Evolutionary conservation across 2,329 filamentous ascomycete species (phyloP).

Genomic region (Parasarocladium wereldwijsianum): DNA sequence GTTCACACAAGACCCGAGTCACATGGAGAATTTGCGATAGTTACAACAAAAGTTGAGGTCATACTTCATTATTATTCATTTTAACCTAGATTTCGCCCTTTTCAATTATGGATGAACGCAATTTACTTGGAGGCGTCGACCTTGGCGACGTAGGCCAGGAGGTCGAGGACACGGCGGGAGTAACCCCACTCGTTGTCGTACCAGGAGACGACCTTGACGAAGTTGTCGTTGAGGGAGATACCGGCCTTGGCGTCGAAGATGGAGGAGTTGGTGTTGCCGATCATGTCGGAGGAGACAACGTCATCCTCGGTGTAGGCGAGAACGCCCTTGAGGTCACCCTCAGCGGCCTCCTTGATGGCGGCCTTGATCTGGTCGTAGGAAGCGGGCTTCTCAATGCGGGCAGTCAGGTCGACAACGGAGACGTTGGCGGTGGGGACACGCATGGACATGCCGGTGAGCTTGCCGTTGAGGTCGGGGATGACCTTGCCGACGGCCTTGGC

Average conservation of each 20-base stretch:
- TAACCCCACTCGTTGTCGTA: constrained; percentile 99
- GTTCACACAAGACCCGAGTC: too few species aligned
- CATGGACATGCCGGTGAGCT: constrained; percentile 99
- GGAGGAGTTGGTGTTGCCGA: constrained; percentile 84
- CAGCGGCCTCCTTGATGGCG: constrained; percentile 73
- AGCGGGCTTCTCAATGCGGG: constrained; percentile 82
- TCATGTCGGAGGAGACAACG: constrained; percentile 84
- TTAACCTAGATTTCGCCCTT: constrained; percentile 5
- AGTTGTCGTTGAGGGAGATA: constrained; percentile 97
- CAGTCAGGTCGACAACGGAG: constrained; percentile 95
- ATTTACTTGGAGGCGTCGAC: constrained; percentile 47
- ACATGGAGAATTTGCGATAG: constrained; percentile 1
- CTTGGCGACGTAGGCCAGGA: constrained; percentile 65
- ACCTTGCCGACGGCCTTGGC: constrained; percentile 99
- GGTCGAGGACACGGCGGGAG: constrained; percentile 86
- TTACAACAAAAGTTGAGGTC: constrained; percentile 1
- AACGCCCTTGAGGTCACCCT: constrained; percentile 77
- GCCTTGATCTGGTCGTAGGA: constrained; percentile 86
- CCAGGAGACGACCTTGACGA: constrained; percentile 97
- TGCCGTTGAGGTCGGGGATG: constrained; percentile 94
- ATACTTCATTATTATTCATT: constrained; percentile 2
- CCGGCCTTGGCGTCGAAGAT: constrained; percentile 99
- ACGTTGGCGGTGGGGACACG: constrained; percentile 98
- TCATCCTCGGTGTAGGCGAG: constrained; percentile 95
- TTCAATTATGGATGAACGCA: constrained; percentile 8